Percentiles rank a stretch among this genome's conserved stretches.
phyloP scores from a whole-genome alignment of 495 filamentous ascomycete species.

The Zalerion maritima region DNA sequence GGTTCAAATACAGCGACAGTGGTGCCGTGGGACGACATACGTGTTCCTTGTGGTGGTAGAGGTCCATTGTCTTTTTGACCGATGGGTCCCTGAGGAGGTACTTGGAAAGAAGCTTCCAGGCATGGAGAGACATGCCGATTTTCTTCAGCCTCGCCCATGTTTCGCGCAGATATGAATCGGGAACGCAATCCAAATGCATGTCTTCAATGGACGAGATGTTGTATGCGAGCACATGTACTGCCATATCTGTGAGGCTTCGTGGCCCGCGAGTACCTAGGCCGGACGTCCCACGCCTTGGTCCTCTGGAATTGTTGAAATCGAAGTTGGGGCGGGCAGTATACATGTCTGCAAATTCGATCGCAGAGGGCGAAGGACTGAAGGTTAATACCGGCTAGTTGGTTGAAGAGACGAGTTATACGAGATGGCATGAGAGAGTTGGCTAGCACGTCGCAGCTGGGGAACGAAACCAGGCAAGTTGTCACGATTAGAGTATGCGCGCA shows the following conservation, averaged over 20 bases:
- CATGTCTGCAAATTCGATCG: no score
- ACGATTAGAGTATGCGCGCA: no score
- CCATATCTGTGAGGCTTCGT: constrained; percentile 13
- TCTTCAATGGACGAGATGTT: constrained; percentile 6
- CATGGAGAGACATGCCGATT: constrained; percentile 8
- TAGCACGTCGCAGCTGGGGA: no score
- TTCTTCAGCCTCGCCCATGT: constrained; percentile 9
- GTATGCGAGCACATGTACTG: constrained; percentile 7
- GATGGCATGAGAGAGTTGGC: no score
- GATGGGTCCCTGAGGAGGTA: constrained; percentile 1
- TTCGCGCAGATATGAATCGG: constrained; percentile 4
- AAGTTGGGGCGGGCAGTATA: no score
- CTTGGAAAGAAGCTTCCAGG: constrained; percentile 11
- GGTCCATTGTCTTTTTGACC: constrained; percentile 1
- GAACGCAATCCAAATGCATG: constrained; percentile 5
- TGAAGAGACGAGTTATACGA: no score
- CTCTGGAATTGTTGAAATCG: no score
- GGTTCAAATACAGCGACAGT: constrained; percentile 11
- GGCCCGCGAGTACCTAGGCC: constrained; percentile 4
- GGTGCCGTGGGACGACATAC: constrained; percentile 5
- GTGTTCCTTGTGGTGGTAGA: constrained; percentile 2
- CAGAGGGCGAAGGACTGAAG: no score
- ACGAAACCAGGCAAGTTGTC: no score
- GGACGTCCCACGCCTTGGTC: no score
- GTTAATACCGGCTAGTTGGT: no score